phyloP scores from a whole-genome alignment of 345 rosid genomes.

The Nasturtium officinale region DNA sequence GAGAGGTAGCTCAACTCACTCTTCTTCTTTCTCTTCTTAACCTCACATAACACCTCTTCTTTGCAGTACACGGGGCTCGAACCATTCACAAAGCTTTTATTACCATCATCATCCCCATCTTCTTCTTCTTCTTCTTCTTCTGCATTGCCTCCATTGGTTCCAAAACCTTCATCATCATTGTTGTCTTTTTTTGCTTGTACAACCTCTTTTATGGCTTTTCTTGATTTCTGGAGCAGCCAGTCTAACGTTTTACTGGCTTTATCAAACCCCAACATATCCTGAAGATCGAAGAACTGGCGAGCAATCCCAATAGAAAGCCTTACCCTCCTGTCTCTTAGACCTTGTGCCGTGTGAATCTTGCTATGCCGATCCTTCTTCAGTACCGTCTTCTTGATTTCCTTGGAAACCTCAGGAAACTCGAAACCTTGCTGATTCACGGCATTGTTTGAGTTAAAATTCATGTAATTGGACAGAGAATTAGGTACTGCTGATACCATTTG shows the following conservation, averaged over 20 bases:
- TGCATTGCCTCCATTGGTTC: neutral
- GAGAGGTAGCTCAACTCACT: conserved; percentile 29
- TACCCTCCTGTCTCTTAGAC: conserved; percentile 81
- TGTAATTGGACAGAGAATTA: conserved; percentile 30
- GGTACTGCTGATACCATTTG: conserved; percentile 37
- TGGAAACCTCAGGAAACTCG: conserved; percentile 26
- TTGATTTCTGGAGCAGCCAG: conserved; percentile 71
- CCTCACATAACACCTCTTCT: conserved; percentile 27
- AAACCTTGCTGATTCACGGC: conserved; percentile 21
- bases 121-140: conserved; percentile 24
- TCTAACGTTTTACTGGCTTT: conserved; percentile 84
- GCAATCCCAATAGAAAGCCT: conserved; percentile 74
- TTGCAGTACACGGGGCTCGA: conserved; percentile 27
- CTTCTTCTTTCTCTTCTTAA: conserved; percentile 39
- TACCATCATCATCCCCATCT: conserved; percentile 28
- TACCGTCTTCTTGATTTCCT: conserved; percentile 35
- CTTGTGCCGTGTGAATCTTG: conserved; percentile 78
- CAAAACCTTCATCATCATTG: conserved; percentile 17
- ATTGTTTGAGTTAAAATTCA: conserved; percentile 32
- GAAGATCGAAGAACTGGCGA: conserved; percentile 81
- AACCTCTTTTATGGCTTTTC: conserved; percentile 57
- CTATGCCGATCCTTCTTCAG: conserved; percentile 76
- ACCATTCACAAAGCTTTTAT: conserved; percentile 28
- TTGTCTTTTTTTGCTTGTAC: conserved; percentile 30
- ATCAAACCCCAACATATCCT: conserved; percentile 82